Evolutionary conservation across 2,329 filamentous ascomycete species (phyloP), one percentile per base, ranked within the genome.

Genomic region (Aureobasidium mangrovei): DNA sequence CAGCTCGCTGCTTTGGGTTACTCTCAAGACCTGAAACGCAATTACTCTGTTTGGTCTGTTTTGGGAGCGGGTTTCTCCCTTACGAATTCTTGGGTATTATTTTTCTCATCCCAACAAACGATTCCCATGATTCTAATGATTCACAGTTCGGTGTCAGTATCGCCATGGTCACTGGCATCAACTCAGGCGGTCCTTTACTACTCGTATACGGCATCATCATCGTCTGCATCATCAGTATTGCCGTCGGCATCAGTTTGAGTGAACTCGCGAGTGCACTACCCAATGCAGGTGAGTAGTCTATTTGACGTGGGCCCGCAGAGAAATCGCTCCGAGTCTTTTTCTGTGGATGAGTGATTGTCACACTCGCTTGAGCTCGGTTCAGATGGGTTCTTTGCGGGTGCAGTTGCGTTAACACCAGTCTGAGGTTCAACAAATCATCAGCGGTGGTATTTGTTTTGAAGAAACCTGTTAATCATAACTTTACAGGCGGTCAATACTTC

Each of bases 51-150:
- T n/a, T 66, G 72, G 60, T 75, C 73, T 0, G 67, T 77, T 36
- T 67, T 77, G 3, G 75, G 73, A n/a, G 72, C 76, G 9, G 74
- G 74, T 7, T 77, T 76, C 60, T 75, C 72, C 7, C 69, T 78
- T 53, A 76, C 74, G 29, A 77, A 77, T 57, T 75, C 73, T 1
- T 77, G 74, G 75, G 46, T 49, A 41, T 0, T 77, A 74, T 74
- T 18, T n/a, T 18, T 4, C 29, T 40, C 39, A n/a, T 26, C 18
- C 6, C n/a, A 3, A 42, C 38, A 18, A 18, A 18, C 18, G 18
- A 5, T 40, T 27, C 40, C 28, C 18, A 28, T 40, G 6, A 7
- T 10, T 18, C 46, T 49, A 26, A 49, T 28, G 24, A 2, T 5
- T 12, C 40, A 31, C 46, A 49, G 46, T 76, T 75, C 57, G 75